phyloP scores from a whole-genome alignment of 2,329 filamentous ascomycete species.

The Exophiala sp. region DNA sequence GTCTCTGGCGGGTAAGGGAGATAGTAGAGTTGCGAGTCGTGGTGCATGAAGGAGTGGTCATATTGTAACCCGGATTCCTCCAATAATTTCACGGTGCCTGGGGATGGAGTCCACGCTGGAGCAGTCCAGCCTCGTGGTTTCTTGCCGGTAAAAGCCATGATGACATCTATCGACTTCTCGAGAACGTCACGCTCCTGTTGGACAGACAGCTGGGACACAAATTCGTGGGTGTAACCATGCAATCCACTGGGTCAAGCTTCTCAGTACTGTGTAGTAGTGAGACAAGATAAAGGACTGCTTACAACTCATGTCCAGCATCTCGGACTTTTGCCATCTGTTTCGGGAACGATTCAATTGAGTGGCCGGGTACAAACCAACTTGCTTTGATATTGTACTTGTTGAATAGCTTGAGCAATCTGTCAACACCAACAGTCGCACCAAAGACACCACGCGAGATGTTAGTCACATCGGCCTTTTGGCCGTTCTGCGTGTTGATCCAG shows the following conservation, averaged over 20 bases:
- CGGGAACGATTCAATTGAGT: slow-evolving; percentile 56
- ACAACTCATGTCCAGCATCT: slow-evolving; percentile 43
- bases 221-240: slow-evolving; percentile 10
- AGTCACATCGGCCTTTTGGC: slow-evolving; percentile 35
- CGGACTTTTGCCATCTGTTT: slow-evolving; percentile 34
- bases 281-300: too few relatives aligned
- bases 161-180: slow-evolving; percentile 37
- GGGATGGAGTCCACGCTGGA: slow-evolving; percentile 41
- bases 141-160: slow-evolving; percentile 39
- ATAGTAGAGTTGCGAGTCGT: slow-evolving; percentile 37
- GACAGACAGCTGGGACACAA: slow-evolving; percentile 29
- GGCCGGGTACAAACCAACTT: slow-evolving; percentile 59
- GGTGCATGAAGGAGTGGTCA: slow-evolving; percentile 50
- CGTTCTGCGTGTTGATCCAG: slow-evolving; percentile 40
- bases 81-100: slow-evolving; percentile 37
- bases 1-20: slow-evolving; percentile 12
- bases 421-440: slow-evolving; percentile 27
- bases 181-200: slow-evolving; percentile 39
- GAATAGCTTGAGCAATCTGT: slow-evolving; percentile 38
- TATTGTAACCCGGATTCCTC: slow-evolving; percentile 44
- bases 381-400: slow-evolving; percentile 45
- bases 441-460: slow-evolving; percentile 29
- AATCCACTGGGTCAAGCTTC: slow-evolving; percentile 19
- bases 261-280: too few relatives aligned
- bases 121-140: slow-evolving; percentile 44